Base-by-base conservation (phyloP, 2,329 filamentous ascomycete species). In the Penicillium sp. region DNA sequence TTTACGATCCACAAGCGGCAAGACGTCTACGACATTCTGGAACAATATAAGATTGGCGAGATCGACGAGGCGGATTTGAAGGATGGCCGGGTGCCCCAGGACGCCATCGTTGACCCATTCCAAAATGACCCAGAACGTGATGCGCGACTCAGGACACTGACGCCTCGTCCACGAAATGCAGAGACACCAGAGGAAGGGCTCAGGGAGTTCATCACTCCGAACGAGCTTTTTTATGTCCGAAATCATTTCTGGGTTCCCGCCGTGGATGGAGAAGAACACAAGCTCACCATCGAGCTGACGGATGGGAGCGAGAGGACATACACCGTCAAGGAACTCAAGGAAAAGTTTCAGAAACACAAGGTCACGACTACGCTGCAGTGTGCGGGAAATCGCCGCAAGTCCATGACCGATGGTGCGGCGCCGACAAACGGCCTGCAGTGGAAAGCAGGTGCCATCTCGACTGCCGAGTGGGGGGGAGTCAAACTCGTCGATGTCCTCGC, bases 1-100 rank as follows among this genome's bases (percentile, higher is more conserved):
- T 90, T 90, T 70, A 80, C 82, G 49, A 89, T 90, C 59, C 88
- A 90, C 76, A 87, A 89, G 70, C 81, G 83, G 17, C 79, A 84
- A 43, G 84, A 90, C 60, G 86, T 90, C 5, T 82, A 83, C 60
- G 85, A 88, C 53, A 87, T 90, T 42, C 78, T 90, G 0, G 80
- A 85, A n/a, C 82, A 86, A 64, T 90, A 87, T 68, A 76, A 83
- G 28, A 86, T 90, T 49, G 88, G 88, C 31, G 83, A 82, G 49
- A 80, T 90, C 2, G 82, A 89, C 62, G 73, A 75, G 1, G 78
- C 76, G 10, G 88, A 90, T 67, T 79, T 90, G 2, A 68, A 83
- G n/a, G 75, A 86, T 58, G 86, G 86, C 14, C 75, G 76, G 47
- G 82, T 86, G 0, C 78, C 82, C 1, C 77, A 79, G 17, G 79